Evolutionary conservation across 805 yeast genomes (phyloP).

Genomic region (Candida krabiensis): DNA sequence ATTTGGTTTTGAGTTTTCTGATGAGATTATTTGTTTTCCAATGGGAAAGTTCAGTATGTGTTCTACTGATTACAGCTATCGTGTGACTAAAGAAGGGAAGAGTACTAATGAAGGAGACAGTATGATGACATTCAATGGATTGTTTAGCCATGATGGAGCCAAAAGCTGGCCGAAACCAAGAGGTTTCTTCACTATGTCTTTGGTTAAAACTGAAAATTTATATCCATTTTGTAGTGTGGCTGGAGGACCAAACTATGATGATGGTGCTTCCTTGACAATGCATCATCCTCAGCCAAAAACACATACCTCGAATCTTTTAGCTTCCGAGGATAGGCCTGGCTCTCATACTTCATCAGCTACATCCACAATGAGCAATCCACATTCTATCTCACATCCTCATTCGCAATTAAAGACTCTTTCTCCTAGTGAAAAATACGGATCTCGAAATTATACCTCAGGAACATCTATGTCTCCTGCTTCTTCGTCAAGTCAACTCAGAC

Average conservation of each 20-base stretch:
- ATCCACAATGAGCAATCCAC: slow-evolving; percentile 3
- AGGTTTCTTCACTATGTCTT: slow-evolving; percentile 25
- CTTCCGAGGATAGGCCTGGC: slow-evolving; percentile 1
- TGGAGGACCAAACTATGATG: background rate
- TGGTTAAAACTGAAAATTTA: slow-evolving; percentile 20
- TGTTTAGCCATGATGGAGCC: slow-evolving; percentile 21
- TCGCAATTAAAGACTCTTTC: background rate
- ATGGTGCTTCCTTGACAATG: background rate
- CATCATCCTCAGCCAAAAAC: slow-evolving; percentile 10
- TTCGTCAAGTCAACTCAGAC: background rate
- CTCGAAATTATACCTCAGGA: background rate
- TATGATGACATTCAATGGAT: slow-evolving; percentile 22
- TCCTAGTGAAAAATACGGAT: background rate
- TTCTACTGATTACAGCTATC: slow-evolving; percentile 19
- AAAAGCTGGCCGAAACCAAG: slow-evolving; percentile 33
- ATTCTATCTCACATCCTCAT: background rate
- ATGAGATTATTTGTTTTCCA: slow-evolving; percentile 31
- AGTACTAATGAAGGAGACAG: slow-evolving; percentile 7
- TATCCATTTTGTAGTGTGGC: slow-evolving; percentile 6
- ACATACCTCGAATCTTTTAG: background rate
- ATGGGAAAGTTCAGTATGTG: slow-evolving; percentile 29
- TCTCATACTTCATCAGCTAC: slow-evolving; percentile 5
- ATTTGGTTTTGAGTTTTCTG: slow-evolving; percentile 31
- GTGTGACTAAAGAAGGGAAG: slow-evolving; percentile 19
- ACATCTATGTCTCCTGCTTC: background rate